Base-by-base conservation (phyloP, 148 eudicot species). In the Simmondsia chinensis region DNA sequence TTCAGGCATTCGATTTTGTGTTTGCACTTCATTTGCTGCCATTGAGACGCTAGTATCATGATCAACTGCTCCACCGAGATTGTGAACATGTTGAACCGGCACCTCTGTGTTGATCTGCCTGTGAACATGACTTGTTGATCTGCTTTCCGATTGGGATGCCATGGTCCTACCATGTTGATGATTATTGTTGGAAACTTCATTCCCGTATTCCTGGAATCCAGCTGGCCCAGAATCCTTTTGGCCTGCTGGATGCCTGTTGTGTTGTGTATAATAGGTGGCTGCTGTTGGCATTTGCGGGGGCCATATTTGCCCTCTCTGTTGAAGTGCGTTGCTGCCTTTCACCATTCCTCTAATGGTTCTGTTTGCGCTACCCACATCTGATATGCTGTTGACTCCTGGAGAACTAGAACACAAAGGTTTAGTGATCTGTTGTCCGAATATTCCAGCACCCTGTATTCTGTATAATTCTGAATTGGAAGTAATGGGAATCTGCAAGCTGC, bases 361-460 rank as follows among this genome's bases (percentile, higher is more conserved):
- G 46, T 42, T 38, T 8, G 25, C 18, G 48, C 19, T 15, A 6
- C 38, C 56, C 45, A 23, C 40, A 39, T 39, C 57, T 34, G 16
- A 17, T 50, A 20, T 31, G 10, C 3, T 52, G 28, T 15, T 43
- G 16, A 48, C 24, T 29, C 43, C 56, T 46, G 60, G 55, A 48
- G 42, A 36, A 15, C 24, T 41, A 20, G 60, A 52, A 48, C 57
- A 47, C 34, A 60, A 60, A 56, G 58, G 63, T 28, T 57, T 47
- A 13, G 39, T 34, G 56, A 39, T 44, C 33, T 73, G 35, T 25
- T 62, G 54, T 28, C 39, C 54, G 6, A 32, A 52, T 19, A 49
- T 49, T 48, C 55, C 50, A 26, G 13, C 29, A 45, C 14, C 25
- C 35, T 57, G 54, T 37, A 12, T 43, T 23, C 39, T 69, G 16